Evolutionary conservation across 1,139 yeast genomes (phyloP).

Genomic region (Candida frijolesensis): DNA sequence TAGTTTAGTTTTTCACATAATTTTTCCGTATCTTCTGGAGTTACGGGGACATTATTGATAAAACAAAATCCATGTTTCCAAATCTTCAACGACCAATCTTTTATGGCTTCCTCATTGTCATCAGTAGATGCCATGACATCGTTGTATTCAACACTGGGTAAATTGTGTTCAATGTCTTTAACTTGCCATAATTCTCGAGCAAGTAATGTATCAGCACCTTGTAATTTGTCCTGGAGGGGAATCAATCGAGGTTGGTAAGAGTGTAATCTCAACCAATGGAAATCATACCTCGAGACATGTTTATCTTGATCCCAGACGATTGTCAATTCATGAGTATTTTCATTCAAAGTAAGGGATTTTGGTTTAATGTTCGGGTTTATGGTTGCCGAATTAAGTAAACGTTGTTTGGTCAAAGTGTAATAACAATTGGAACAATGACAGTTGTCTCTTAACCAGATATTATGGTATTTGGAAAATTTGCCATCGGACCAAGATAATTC

Average conservation of each 20-base stretch:
- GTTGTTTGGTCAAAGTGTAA: slow-evolving; percentile 62
- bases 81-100: slow-evolving; percentile 62
- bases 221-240: slow-evolving; percentile 28
- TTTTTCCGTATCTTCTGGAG: slow-evolving; percentile 62
- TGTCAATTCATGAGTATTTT: slow-evolving; percentile 24
- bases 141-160: slow-evolving; percentile 56
- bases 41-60: slow-evolving; percentile 63
- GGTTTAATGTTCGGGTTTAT: slow-evolving; percentile 54
- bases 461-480: slow-evolving; percentile 35
- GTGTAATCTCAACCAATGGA: slow-evolving; percentile 59
- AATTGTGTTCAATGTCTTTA: slow-evolving; percentile 38
- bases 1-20: slow-evolving; percentile 64
- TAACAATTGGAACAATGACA: slow-evolving; percentile 68
- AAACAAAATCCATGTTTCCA: slow-evolving; percentile 66
- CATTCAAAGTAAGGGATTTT: slow-evolving; percentile 1
- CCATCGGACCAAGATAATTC: slow-evolving; percentile 16
- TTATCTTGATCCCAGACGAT: slow-evolving; percentile 16
- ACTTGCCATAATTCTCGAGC: slow-evolving; percentile 50
- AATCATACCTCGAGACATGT: slow-evolving; percentile 51
- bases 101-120: slow-evolving; percentile 42
- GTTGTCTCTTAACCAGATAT: slow-evolving; percentile 71
- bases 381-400: slow-evolving; percentile 60
- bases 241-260: slow-evolving; percentile 58
- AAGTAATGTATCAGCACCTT: slow-evolving; percentile 32
- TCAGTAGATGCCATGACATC: slow-evolving; percentile 43